Evolutionary conservation across 768 basidiomycete genomes (phyloP).

Genomic region (Termitomyces sp.): DNA sequence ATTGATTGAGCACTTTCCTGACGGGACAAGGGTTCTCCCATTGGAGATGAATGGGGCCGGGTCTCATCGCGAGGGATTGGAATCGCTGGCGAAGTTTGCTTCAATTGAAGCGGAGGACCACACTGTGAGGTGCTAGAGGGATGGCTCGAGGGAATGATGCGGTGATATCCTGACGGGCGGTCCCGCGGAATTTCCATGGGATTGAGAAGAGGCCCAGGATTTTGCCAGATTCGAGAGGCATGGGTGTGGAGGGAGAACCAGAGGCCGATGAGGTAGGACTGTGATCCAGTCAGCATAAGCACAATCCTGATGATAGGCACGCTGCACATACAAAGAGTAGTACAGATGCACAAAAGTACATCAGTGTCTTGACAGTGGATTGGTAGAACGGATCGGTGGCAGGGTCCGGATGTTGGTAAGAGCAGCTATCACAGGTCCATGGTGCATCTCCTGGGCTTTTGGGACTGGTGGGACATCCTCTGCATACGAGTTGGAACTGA

Average conservation of each 20-base stretch:
- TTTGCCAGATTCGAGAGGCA: slow-evolving; percentile 98
- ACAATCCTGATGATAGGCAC: neutral
- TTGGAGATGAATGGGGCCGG: slow-evolving; percentile 3
- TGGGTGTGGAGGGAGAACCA: slow-evolving; percentile 99
- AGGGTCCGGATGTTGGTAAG: slow-evolving; percentile 92
- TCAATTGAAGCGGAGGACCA: slow-evolving; percentile 33
- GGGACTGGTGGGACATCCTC: slow-evolving; percentile 60
- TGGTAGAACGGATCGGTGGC: slow-evolving; percentile 95
- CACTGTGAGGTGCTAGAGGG: slow-evolving; percentile 16
- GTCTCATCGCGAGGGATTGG: slow-evolving; percentile 17
- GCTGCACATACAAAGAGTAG: slow-evolving; percentile 72
- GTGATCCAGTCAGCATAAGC: neutral
- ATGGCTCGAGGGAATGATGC: slow-evolving; percentile 29
- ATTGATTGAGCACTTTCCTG: slow-evolving; percentile 1
- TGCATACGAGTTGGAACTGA: slow-evolving; percentile 86
- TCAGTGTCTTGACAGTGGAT: slow-evolving; percentile 87
- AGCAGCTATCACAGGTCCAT: slow-evolving; percentile 91
- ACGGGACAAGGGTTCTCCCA: slow-evolving; percentile 1
- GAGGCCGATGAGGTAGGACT: slow-evolving; percentile 96
- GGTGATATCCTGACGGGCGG: slow-evolving; percentile 56
- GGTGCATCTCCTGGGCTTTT: slow-evolving; percentile 35
- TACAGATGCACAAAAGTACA: slow-evolving; percentile 93
- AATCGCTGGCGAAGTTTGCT: slow-evolving; percentile 32
- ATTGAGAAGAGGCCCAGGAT: slow-evolving; percentile 81
- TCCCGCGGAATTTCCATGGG: slow-evolving; percentile 54